Conservation (phyloP, 106 monocot genomes). For the Phalaenopsis aphrodite region DNA sequence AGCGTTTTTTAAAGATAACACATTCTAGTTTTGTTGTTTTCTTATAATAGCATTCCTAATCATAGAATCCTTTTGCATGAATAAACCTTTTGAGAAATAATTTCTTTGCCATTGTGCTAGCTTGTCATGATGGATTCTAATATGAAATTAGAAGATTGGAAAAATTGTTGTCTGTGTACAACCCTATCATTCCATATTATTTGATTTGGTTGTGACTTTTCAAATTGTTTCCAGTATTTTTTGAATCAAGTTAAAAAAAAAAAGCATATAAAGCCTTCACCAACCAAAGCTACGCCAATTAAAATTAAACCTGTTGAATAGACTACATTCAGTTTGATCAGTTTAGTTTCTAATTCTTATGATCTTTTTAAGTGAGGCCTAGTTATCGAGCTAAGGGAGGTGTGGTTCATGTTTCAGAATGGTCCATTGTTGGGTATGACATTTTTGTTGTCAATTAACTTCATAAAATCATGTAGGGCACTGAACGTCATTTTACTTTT, state of each 20-base stretch:
- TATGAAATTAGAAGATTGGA: background rate
- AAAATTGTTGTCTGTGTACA: background rate
- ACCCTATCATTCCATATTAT: background rate
- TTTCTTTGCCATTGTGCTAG: background rate
- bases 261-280: background rate
- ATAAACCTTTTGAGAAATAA: background rate
- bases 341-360: background rate
- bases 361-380: background rate
- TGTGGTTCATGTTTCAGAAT: background rate
- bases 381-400: background rate
- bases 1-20: too few relatives aligned
- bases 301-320: background rate
- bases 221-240: background rate
- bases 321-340: background rate
- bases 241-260: background rate
- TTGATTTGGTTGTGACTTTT: background rate
- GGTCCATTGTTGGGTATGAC: background rate
- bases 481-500: background rate
- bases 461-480: background rate
- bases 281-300: background rate
- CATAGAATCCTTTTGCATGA: background rate
- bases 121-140: background rate
- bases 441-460: background rate
- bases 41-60: background rate
- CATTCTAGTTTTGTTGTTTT: too few relatives aligned